These are phyloP conservation scores for Cutaneotrichosporon spelunceum DNA, from an alignment of 1,284 basidiomycete species.

Conservation along the genomic window DNA sequence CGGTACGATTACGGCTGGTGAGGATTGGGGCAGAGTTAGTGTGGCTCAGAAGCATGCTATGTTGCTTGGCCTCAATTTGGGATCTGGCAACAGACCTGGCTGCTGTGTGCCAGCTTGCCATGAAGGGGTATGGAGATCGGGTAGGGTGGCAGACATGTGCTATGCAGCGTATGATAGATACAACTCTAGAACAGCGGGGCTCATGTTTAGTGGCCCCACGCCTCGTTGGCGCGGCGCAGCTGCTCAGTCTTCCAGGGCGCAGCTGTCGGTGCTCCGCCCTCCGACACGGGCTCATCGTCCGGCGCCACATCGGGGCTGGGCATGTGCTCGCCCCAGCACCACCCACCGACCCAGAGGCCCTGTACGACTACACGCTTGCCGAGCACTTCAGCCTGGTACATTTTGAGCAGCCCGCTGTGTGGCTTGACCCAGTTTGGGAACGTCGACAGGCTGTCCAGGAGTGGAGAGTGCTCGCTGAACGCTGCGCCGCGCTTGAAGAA, in stretches of 20 bases:
- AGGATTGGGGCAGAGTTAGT: too few species aligned
- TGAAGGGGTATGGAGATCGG: too few species aligned
- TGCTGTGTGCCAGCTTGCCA: too few species aligned
- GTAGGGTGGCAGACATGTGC: background rate
- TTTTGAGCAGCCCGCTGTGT: conserved; percentile 84
- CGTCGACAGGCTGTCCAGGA: conserved; percentile 78
- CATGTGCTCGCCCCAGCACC: conserved; percentile 40
- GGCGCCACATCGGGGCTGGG: conserved; percentile 8
- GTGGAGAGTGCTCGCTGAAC: conserved; percentile 88
- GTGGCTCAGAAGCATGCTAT: too few species aligned
- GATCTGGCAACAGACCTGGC: too few species aligned
- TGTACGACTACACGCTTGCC: conserved; percentile 95
- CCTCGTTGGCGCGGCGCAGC: background rate
- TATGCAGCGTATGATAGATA: background rate
- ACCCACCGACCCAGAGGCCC: conserved; percentile 81
- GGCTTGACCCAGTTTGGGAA: conserved; percentile 88
- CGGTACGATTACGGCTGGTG: too few species aligned
- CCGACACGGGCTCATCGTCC: conserved; percentile 3
- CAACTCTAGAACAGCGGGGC: background rate
- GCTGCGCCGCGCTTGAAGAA: conserved; percentile 74
- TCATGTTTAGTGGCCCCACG: conserved; percentile 6
- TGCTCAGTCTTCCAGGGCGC: conserved; percentile 13
- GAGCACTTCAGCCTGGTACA: conserved; percentile 96
- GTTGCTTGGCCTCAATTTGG: too few species aligned
- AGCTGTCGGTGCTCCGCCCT: conserved; percentile 9